Evolutionary conservation across 1,139 yeast genomes (phyloP), one percentile per base, ranked within the genome.

Genomic region (Blastobotrys niveus): DNA sequence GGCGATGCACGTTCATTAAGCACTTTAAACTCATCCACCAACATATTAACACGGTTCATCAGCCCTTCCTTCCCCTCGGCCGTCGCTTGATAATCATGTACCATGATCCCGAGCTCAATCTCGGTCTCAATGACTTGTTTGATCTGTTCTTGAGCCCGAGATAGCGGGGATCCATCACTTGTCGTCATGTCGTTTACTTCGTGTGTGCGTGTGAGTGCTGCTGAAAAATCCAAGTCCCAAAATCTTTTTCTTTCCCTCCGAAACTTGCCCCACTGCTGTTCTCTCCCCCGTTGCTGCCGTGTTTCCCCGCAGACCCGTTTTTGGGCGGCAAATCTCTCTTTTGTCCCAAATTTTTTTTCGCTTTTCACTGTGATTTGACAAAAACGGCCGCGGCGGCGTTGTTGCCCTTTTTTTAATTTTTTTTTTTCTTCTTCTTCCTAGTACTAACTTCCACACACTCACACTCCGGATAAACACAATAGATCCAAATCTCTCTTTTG

Each of bases 51-150:
- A 26, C 63, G 55, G 41, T 59, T 61, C 1, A 71, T 64, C 52
- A 81, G 66, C 0, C 83, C 84, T 47, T 73, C 75, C 45, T 74
- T 69, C 10, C 84, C 75, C 48, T 76, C 80, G 17, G 73, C 74
- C 3, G 95, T 87, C 9, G 95, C 96, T 52, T 88, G 91, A 62
- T 82, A 87, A 63, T 91, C 98, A 62, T 91, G 95, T 2, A 88
- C 91, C 46, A 89, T 77, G 12, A 91, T 89, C 2, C 96, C 96
- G 29, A 89, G 70, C 60, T 89, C 96, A 12, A 88, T 79, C 48
- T 88, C 77, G 5, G 91, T 80, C 61, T 89, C 96, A n/a, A 89
- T 79, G 18, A 87, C 68, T 36, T 76, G 74, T 50, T 80, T 80
- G 2, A 89, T 70, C 55, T 82, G 80, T 18, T 76, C 78, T 37